Evolutionary conservation across 495 filamentous ascomycete species (phyloP), one percentile per base, ranked within the genome.

Genomic region (Trichoderma virens): DNA sequence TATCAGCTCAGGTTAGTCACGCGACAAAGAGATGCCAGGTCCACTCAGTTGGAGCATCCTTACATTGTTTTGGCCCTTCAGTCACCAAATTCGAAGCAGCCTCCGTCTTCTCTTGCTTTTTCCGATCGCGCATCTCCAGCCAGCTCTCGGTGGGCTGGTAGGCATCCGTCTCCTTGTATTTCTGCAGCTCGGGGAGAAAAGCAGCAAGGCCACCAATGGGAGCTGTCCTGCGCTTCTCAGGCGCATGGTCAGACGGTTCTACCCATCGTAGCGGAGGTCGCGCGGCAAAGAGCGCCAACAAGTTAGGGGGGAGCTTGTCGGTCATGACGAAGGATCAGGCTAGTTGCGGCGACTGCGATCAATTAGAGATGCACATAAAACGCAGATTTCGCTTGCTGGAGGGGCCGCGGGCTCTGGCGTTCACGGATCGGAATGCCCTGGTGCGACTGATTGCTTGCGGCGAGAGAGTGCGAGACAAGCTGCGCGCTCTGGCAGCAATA

Each of bases 211-310:
- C 91, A 16, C 74, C 74, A 64, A 98, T 86, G 64, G 83, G 78
- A 62, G 86, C 84, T 0, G 89, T 92, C 71, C 82, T 84, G 67
- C 89, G 86, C 67, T 92, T 85, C 73, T 96, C 91, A 38, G 93
- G 90, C 31, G 93, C 83, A 70, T 90, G 84, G 74, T 97, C 93
- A 69, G 78, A 80, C 7, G 92, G 91, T 56, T 90, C 88, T 59
- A 97, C 85, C 81, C 90, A 98, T 74, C 92, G 90, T 67, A 98
- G 80, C 61, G 93, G 87, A 60, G 95, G 94, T 34, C 94, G 90
- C 65, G 94, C 90, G 70, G 92, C 89, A 78, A 98, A 98, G 64
- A 98, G 91, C 68, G 89, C 89, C 70, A 97, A 84, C 35, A 98
- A 85, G 67, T 93, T 93, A 60, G 90, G 90, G 60, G 93, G 93